Evolutionary conservation across 2,329 filamentous ascomycete species (phyloP).

Genomic region (Exophiala calicioides): DNA sequence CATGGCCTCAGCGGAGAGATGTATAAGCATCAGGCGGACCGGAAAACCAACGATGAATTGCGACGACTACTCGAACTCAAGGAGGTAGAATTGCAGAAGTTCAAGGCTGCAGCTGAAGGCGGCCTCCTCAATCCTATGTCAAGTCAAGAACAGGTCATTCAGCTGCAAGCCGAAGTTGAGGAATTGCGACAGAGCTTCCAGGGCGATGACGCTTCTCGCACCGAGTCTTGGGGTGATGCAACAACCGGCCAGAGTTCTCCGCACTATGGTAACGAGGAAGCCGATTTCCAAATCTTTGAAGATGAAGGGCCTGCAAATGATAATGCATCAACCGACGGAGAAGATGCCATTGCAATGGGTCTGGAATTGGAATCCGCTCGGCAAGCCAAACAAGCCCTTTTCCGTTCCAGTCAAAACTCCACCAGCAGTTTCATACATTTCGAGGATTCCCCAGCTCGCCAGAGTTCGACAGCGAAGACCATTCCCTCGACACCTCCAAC

Average conservation of each 20-base stretch:
- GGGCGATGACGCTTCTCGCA: conserved; percentile 16
- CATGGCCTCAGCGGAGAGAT: conserved; percentile 50
- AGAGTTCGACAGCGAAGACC: conserved; percentile 27
- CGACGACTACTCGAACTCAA: conserved; percentile 33
- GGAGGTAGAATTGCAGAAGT: conserved; percentile 34
- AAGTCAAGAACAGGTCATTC: conserved; percentile 25
- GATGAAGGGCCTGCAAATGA: conserved; percentile 28
- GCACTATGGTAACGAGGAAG: conserved; percentile 17
- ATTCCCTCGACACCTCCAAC: conserved; percentile 40
- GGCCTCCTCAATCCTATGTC: conserved; percentile 11
- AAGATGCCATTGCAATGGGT: conserved; percentile 36
- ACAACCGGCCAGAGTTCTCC: not conserved
- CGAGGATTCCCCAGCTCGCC: conserved; percentile 27
- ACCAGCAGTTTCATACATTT: conserved; percentile 25
- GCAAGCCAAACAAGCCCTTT: conserved; percentile 43
- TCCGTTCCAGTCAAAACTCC: conserved; percentile 36
- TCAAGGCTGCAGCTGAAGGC: conserved; percentile 33
- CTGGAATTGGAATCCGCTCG: conserved; percentile 43
- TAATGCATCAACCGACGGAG: conserved; percentile 26
- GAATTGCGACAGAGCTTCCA: conserved; percentile 31
- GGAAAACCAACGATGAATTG: conserved; percentile 33
- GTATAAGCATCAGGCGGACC: conserved; percentile 46
- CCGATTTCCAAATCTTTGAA: conserved; percentile 30
- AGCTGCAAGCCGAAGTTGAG: conserved; percentile 33
- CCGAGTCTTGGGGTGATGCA: conserved; percentile 12